Conservation (phyloP, 2,329 filamentous ascomycete genomes). For the Ascochyta fabae region DNA sequence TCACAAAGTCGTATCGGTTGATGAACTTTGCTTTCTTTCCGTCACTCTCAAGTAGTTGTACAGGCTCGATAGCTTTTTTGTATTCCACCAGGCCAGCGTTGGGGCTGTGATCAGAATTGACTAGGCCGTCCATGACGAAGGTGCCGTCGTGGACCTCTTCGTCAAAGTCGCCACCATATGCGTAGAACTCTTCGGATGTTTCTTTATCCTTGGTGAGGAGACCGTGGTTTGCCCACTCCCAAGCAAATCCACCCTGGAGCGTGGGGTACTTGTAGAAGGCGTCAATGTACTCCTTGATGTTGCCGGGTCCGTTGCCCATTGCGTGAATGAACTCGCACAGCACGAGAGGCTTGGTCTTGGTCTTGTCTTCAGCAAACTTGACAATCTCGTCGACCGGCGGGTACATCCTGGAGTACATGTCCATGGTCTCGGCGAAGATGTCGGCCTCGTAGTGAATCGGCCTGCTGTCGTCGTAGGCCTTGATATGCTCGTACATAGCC, state of each 20-base stretch:
- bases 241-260: constrained; percentile 67
- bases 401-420: constrained; percentile 75
- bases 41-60: constrained; percentile 40
- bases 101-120: constrained; percentile 51
- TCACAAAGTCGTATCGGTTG: constrained; percentile 47
- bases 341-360: constrained; percentile 61
- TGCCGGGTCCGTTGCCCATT: constrained; percentile 78
- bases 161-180: constrained; percentile 54
- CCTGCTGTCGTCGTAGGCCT: constrained; percentile 63
- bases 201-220: constrained; percentile 50
- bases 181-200: constrained; percentile 50
- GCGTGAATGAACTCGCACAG: constrained; percentile 64
- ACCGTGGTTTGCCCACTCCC: constrained; percentile 57
- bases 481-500: constrained; percentile 70
- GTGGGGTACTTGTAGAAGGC: constrained; percentile 66
- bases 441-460: constrained; percentile 73
- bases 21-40: constrained; percentile 37
- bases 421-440: constrained; percentile 62
- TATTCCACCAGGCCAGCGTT: constrained; percentile 52
- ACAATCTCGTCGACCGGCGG: constrained; percentile 60
- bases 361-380: constrained; percentile 52
- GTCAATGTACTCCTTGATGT: constrained; percentile 71
- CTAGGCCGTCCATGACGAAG: constrained; percentile 55
- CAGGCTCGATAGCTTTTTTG: constrained; percentile 54
- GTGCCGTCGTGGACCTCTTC: constrained; percentile 51